Conservation (phyloP, 306 rosid species). For the Vigna reflexopilosa region DNA sequence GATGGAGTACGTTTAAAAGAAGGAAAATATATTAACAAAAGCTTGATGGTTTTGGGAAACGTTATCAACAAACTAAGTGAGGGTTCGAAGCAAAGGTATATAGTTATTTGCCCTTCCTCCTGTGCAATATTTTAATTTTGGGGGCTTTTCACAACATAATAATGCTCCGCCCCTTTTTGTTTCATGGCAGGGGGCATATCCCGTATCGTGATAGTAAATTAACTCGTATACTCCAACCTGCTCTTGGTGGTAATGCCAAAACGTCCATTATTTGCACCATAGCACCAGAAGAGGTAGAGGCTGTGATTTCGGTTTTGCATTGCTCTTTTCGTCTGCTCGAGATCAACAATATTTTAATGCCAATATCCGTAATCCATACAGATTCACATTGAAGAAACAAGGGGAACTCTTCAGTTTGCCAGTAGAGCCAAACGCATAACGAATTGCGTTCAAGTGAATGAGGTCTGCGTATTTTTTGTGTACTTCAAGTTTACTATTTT, state of each 20-base stretch:
- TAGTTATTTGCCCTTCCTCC: slow-evolving; percentile 5
- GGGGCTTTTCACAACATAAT: slow-evolving; percentile 9
- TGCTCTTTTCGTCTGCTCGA: slow-evolving; percentile 8
- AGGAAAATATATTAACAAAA: slow-evolving; percentile 94
- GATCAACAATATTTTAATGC: slow-evolving; percentile 7
- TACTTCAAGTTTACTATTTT: slow-evolving; percentile 9
- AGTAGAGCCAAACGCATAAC: slow-evolving; percentile 97
- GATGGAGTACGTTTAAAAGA: slow-evolving; percentile 94
- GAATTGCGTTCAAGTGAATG: slow-evolving; percentile 95
- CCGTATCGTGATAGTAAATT: slow-evolving; percentile 98
- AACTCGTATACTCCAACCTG: slow-evolving; percentile 98
- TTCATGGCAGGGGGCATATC: slow-evolving; percentile 75
- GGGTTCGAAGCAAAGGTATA: slow-evolving; percentile 83
- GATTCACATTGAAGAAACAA: slow-evolving; percentile 94
- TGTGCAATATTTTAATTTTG: slow-evolving; percentile 18
- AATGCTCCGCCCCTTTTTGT: slow-evolving; percentile 32
- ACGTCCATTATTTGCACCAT: slow-evolving; percentile 94
- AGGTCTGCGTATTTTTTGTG: slow-evolving; percentile 57
- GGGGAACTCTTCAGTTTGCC: slow-evolving; percentile 98
- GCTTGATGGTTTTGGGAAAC: slow-evolving; percentile 94
- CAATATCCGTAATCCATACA: slow-evolving; percentile 42
- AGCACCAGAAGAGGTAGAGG: slow-evolving; percentile 94
- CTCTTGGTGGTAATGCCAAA: slow-evolving; percentile 99
- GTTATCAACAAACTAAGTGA: slow-evolving; percentile 96
- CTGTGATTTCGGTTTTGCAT: slow-evolving; percentile 1